phyloP scores from a whole-genome alignment of 164 flowering plant species.

The Dillenia suffruticosa region DNA sequence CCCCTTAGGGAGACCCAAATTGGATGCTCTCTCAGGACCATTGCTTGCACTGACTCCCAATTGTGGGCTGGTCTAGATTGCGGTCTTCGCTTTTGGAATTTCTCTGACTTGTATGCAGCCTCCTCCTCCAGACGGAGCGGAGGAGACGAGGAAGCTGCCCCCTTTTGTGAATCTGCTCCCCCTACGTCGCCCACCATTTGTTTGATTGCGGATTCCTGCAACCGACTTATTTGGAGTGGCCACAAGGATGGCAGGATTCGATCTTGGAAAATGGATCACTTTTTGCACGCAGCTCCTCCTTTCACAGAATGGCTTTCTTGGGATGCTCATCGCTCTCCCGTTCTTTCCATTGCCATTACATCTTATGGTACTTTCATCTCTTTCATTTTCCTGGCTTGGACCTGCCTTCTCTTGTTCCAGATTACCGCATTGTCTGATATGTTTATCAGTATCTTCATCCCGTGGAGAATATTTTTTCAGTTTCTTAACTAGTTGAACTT shows the following conservation, averaged over 20 bases:
- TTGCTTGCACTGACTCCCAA: slow-evolving; percentile 28
- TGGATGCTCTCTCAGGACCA: slow-evolving; percentile 21
- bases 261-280: slow-evolving; percentile 36
- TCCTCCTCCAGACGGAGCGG: slow-evolving; percentile 7
- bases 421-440: no score
- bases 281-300: neutral
- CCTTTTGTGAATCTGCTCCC: slow-evolving; percentile 34
- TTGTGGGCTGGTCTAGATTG: slow-evolving; percentile 50
- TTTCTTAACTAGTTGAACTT: no score
- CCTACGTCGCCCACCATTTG: slow-evolving; percentile 28
- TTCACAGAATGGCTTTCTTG: slow-evolving; percentile 43
- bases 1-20: slow-evolving; percentile 59
- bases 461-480: no score
- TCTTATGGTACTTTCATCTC: slow-evolving; percentile 26
- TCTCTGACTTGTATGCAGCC: slow-evolving; percentile 29
- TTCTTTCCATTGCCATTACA: slow-evolving; percentile 36
- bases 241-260: slow-evolving; percentile 55
- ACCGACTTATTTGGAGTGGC: slow-evolving; percentile 53
- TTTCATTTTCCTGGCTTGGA: no score
- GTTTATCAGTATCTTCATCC: no score
- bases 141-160: slow-evolving; percentile 44
- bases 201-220: slow-evolving; percentile 43
- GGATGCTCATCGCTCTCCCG: slow-evolving; percentile 53
- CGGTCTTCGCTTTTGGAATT: slow-evolving; percentile 43
- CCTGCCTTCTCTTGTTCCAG: no score